Conservation (phyloP, 257 asterid genomes). For the Penstemon newberryi region DNA sequence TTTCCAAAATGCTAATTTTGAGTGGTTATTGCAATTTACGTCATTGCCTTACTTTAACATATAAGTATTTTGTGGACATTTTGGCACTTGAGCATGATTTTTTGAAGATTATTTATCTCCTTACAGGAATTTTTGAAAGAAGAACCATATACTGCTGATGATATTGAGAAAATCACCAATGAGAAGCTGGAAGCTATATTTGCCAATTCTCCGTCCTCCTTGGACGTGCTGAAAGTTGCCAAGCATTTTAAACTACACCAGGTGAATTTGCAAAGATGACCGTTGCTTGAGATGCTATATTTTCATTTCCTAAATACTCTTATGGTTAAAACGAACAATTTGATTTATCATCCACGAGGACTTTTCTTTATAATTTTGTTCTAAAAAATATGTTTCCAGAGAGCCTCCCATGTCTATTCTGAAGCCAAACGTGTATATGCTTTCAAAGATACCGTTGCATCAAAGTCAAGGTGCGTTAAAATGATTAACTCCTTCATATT, state of each 20-base stretch:
- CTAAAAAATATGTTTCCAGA: slow-evolving; percentile 41
- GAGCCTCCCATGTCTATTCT: slow-evolving; percentile 92
- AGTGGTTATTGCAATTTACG: not conserved
- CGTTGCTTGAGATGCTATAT: slow-evolving; percentile 5
- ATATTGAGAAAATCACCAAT: slow-evolving; percentile 63
- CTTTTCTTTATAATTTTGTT: not conserved
- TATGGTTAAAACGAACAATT: not conserved
- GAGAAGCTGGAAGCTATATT: slow-evolving; percentile 59
- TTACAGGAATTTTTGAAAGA: slow-evolving; percentile 71
- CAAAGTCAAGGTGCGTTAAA: slow-evolving; percentile 57
- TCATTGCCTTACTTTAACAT: not conserved
- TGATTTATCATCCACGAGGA: not conserved
- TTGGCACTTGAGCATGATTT: not conserved
- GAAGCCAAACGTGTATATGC: slow-evolving; percentile 92
- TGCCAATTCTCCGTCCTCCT: slow-evolving; percentile 74
- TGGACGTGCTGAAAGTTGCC: slow-evolving; percentile 84
- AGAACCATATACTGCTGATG: slow-evolving; percentile 71
- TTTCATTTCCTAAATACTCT: not conserved
- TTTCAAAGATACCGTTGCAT: slow-evolving; percentile 76
- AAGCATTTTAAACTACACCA: slow-evolving; percentile 79
- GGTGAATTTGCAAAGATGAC: slow-evolving; percentile 39
- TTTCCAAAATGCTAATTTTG: too few species aligned
- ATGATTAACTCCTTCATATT: not conserved
- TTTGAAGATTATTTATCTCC: slow-evolving; percentile 5
- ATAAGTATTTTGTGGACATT: not conserved